Conservation (phyloP, 1,139 yeast species). For the Suhomyces maxii region DNA sequence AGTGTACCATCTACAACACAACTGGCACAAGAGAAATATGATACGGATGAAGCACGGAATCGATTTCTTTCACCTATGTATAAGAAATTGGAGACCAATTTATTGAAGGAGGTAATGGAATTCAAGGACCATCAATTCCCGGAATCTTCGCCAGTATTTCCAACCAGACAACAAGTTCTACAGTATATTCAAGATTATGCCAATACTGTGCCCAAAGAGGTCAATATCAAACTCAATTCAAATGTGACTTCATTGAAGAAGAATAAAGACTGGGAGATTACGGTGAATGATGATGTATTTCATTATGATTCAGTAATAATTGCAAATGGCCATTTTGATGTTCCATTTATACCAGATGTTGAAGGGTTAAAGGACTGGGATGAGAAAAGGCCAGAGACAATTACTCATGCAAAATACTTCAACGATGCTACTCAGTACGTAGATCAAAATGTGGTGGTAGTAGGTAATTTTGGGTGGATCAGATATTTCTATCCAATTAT, state of each 20-base stretch:
- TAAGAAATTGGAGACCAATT: conserved; percentile 48
- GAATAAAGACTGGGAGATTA: conserved; percentile 19
- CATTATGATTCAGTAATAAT: conserved; percentile 45
- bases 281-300: conserved; percentile 9
- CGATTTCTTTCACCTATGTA: conserved; percentile 47
- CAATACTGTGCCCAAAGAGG: conserved; percentile 27
- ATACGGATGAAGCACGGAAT: conserved; percentile 1
- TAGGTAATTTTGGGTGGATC: conserved; percentile 51
- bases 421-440: conserved; percentile 31
- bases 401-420: conserved; percentile 48
- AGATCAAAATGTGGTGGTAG: conserved; percentile 43
- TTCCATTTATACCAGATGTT: conserved; percentile 46
- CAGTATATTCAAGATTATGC: conserved; percentile 36
- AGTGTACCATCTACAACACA: conserved; percentile 22
- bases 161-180: conserved; percentile 39
- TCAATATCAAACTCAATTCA: conserved; percentile 3
- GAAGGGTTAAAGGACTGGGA: conserved; percentile 44
- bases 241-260: conserved; percentile 6
- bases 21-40: not conserved
- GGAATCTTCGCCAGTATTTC: conserved; percentile 30
- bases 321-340: conserved; percentile 52
- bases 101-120: conserved; percentile 43
- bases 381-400: conserved; percentile 23
- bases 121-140: conserved; percentile 39
- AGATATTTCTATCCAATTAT: conserved; percentile 47